Evolutionary conservation across 2,329 filamentous ascomycete genomes (phyloP).

Genomic region (Cryphonectria radicalis): DNA sequence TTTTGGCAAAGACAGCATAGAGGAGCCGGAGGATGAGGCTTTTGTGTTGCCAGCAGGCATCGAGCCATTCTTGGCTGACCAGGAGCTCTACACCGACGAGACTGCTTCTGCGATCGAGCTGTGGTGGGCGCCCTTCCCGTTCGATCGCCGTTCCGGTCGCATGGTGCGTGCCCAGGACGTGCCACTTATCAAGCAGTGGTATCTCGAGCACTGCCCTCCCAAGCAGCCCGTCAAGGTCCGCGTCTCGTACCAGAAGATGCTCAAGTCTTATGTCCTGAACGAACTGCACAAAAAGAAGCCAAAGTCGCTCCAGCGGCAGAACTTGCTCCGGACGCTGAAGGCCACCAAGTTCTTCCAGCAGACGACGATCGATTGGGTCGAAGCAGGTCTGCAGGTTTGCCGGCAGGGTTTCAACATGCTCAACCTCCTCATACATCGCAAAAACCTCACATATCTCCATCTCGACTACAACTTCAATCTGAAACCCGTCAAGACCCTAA

Average conservation of each 20-base stretch:
- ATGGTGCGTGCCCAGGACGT: constrained; percentile 99
- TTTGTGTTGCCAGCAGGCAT: constrained; percentile 81
- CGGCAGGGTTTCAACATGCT: constrained; percentile 99
- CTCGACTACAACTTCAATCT: constrained; percentile 99
- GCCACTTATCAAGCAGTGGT: constrained; percentile 96
- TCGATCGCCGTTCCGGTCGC: constrained; percentile 87
- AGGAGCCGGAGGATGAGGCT: constrained; percentile 75
- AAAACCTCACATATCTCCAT: constrained; percentile 97
- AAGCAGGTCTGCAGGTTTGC: constrained; percentile 97
- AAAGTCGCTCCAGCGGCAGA: constrained; percentile 94
- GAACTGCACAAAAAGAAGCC: constrained; percentile 95
- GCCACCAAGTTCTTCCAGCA: constrained; percentile 99
- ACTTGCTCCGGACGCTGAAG: constrained; percentile 85
- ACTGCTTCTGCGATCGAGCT: constrained; percentile 89
- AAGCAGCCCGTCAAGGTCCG: constrained; percentile 92
- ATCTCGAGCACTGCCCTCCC: constrained; percentile 90
- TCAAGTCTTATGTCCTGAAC: constrained; percentile 95
- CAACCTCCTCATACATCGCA: constrained; percentile 94
- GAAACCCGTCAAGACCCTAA: constrained; percentile 98
- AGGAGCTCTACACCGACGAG: constrained; percentile 86
- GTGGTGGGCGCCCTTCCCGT: constrained; percentile 98
- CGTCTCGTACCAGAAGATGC: constrained; percentile 96
- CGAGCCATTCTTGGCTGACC: constrained; percentile 87
- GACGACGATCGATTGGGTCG: constrained; percentile 98
- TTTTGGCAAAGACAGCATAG: constrained; percentile 79